These are phyloP conservation scores for Cryptosporidium tyzzeri DNA, from an alignment of 169 alveolate species.

Conservation along the genomic window DNA sequence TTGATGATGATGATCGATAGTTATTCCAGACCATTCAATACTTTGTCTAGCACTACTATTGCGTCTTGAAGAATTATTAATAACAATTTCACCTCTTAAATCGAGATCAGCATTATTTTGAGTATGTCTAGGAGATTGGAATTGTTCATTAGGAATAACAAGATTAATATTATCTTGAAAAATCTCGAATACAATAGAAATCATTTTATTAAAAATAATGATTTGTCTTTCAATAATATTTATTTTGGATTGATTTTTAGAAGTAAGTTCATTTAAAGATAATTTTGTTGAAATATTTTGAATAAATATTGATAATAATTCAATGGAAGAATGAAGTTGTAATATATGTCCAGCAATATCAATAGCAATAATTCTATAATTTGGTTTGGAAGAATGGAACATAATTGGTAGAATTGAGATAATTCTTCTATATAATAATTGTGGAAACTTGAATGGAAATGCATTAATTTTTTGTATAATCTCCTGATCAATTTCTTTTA, in stretches of 20 bases:
- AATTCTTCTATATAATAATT: conserved; percentile 49
- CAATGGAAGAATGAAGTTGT: conserved; percentile 38
- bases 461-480: neutral
- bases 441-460: conserved; percentile 62
- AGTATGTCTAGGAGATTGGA: neutral
- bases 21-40: conserved; percentile 71
- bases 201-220: neutral
- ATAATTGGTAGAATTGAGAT: conserved; percentile 52
- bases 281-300: neutral
- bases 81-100: neutral
- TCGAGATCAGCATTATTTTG: neutral
- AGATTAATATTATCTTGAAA: neutral
- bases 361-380: conserved; percentile 55
- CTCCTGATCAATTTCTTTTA: neutral
- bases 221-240: conserved; percentile 3
- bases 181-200: neutral
- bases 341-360: conserved; percentile 45
- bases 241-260: neutral
- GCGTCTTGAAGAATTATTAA: conserved; percentile 12
- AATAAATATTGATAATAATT: conserved; percentile 17
- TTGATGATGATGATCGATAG: neutral
- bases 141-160: neutral
- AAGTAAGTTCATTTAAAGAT: neutral
- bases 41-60: conserved; percentile 75
- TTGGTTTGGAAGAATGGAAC: conserved; percentile 54